A percentile compares a stretch with the other conserved stretches of the same genome.
Conservation (phyloP, 805 yeast genomes). For the Pichia ethanolica region DNA sequence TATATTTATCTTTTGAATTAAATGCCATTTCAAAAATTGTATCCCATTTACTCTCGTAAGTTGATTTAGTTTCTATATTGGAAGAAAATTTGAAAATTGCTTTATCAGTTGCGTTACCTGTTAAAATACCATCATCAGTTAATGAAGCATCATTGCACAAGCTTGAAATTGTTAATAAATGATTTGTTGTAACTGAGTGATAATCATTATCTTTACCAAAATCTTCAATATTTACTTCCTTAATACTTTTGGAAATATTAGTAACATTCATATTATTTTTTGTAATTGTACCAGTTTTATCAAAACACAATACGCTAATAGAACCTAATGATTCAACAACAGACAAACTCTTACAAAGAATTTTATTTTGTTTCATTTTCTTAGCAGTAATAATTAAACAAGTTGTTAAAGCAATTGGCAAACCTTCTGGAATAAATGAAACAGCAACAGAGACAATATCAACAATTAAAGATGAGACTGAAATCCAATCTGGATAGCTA, state of each 20-base stretch:
- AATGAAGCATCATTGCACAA: not conserved
- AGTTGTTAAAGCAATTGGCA: constrained; percentile 44
- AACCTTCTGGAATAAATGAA: constrained; percentile 46
- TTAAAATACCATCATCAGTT: constrained; percentile 15
- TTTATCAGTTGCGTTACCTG: constrained; percentile 44
- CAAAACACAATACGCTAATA: constrained; percentile 96
- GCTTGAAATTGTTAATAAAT: not conserved
- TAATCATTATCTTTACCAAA: constrained; percentile 32
- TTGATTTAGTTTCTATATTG: constrained; percentile 10
- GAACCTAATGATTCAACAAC: constrained; percentile 97
- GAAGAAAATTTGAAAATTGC: constrained; percentile 35
- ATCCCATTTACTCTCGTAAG: constrained; percentile 15
- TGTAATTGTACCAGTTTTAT: constrained; percentile 96
- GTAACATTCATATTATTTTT: constrained; percentile 59
- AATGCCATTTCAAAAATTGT: constrained; percentile 30
- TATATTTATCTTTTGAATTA: constrained; percentile 38
- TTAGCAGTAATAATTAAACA: constrained; percentile 42
- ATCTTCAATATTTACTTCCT: constrained; percentile 34
- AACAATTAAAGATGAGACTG: constrained; percentile 33
- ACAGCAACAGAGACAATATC: constrained; percentile 40
- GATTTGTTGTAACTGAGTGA: constrained; percentile 11
- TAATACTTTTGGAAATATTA: not conserved
- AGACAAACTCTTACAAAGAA: constrained; percentile 44
- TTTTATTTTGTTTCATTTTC: constrained; percentile 36
- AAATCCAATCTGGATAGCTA: constrained; percentile 34